A percentile compares a stretch with the other conserved stretches of the same genome.
Conservation (phyloP, 106 monocot genomes). For the Agapanthus africanus region DNA sequence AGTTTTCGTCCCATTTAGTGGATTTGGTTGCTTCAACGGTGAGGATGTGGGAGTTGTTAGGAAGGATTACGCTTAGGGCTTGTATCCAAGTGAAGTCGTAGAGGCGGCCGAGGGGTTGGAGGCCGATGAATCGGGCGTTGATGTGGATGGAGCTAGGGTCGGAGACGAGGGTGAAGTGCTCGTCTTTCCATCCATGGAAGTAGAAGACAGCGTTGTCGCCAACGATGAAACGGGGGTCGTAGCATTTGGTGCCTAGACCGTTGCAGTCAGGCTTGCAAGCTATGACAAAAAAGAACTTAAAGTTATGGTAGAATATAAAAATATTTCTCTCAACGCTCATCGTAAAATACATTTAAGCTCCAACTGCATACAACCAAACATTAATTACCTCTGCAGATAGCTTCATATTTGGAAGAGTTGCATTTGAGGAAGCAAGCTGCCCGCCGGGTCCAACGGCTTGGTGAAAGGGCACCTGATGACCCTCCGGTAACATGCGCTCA, state of each 20-base stretch:
- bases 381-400: not conserved
- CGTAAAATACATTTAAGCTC: not conserved
- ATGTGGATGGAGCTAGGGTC: conserved; percentile 22
- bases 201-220: conserved; percentile 34
- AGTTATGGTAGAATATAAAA: not conserved
- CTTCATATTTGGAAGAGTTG: conserved; percentile 6
- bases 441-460: not conserved
- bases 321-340: no score
- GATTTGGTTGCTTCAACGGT: conserved; percentile 11
- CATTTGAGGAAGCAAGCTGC: conserved; percentile 5
- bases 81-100: conserved; percentile 40
- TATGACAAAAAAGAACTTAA: conserved; percentile 1
- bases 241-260: conserved; percentile 23
- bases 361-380: no score
- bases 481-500: not conserved
- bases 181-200: conserved; percentile 25
- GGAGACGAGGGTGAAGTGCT: conserved; percentile 31
- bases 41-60: conserved; percentile 1
- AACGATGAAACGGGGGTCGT: conserved; percentile 34
- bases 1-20: conserved; percentile 9
- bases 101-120: not conserved
- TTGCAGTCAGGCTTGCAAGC: conserved; percentile 23
- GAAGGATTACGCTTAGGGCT: conserved; percentile 15
- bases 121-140: conserved; percentile 27
- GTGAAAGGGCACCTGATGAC: not conserved